Conservation (phyloP, 2,329 filamentous ascomycete genomes). For the Colletotrichum gloeosporioides region DNA sequence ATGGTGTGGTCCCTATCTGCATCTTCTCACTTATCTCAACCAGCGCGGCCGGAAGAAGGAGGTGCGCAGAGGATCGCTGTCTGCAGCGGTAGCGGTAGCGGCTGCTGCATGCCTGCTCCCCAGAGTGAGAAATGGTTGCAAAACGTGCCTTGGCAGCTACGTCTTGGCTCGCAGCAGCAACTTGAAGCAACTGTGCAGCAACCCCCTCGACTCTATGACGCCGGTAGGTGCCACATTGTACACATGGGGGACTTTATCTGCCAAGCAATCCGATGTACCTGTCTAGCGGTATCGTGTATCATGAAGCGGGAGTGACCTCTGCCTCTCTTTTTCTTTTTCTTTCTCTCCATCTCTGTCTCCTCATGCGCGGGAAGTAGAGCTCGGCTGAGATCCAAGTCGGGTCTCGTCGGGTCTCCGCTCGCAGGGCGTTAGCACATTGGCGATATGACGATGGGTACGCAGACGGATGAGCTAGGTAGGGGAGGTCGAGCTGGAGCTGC, state of each 20-base stretch:
- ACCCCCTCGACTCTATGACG: conserved; percentile 16
- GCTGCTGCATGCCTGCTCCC: background rate
- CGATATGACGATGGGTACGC: background rate
- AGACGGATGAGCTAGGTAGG: background rate
- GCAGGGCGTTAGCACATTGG: conserved; percentile 3
- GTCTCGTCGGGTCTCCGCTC: conserved; percentile 2
- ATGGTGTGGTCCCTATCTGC: background rate
- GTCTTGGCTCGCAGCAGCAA: conserved; percentile 13
- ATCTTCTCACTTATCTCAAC: background rate
- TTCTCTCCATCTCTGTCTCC: background rate
- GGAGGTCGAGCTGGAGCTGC: background rate
- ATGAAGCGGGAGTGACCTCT: background rate
- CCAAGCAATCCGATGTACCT: background rate
- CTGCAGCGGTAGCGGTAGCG: background rate
- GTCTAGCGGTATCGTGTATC: background rate
- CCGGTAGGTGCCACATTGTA: conserved; percentile 2
- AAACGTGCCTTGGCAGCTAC: conserved; percentile 8
- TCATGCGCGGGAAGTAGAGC: background rate
- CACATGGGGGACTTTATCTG: background rate
- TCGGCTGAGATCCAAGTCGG: background rate
- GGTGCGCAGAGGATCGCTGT: background rate
- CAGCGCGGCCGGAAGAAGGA: background rate
- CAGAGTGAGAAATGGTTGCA: background rate
- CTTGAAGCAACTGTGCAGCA: conserved; percentile 5
- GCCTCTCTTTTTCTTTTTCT: background rate